A percentile compares a stretch with the other conserved stretches of the same genome.
These are phyloP conservation scores for Lippia alba DNA, from an alignment of 305 asterid genomes.

Conservation along the genomic window DNA sequence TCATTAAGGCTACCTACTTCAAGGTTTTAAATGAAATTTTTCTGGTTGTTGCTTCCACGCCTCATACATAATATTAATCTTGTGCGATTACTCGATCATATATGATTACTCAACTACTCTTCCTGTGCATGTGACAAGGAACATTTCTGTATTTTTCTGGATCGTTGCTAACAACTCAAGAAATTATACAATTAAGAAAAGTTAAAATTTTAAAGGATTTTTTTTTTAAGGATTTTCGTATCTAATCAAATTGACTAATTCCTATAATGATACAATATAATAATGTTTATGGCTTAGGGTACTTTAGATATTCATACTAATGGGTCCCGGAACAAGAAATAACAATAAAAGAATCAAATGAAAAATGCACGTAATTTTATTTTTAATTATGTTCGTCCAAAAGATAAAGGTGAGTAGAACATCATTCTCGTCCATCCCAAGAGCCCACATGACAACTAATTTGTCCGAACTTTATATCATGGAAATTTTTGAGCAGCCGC, in stretches of 20 bases:
- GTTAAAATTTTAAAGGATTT: neutral
- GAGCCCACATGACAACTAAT: slow-evolving; percentile 21
- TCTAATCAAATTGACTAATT: neutral
- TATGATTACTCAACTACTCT: neutral
- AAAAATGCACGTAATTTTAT: neutral
- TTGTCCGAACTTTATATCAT: neutral
- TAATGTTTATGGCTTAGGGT: slow-evolving; percentile 14
- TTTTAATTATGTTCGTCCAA: slow-evolving; percentile 12
- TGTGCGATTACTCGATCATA: neutral
- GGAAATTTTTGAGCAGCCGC: slow-evolving; percentile 25
- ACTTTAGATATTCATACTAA: neutral
- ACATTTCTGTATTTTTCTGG: neutral
- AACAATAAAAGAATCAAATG: neutral
- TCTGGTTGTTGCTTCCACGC: neutral
- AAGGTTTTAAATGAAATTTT: too few relatives aligned
- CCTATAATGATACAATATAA: neutral
- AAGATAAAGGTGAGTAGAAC: slow-evolving; percentile 25
- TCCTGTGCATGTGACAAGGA: neutral
- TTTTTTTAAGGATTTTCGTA: slow-evolving; percentile 4
- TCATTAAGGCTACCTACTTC: too few relatives aligned
- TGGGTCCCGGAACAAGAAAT: neutral
- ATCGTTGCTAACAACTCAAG: slow-evolving; percentile 21
- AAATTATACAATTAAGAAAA: too few relatives aligned
- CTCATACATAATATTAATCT: neutral
- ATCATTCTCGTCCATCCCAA: slow-evolving; percentile 29